phyloP scores from a whole-genome alignment of 768 basidiomycete species.

The Tricholoma bakamatsutake region DNA sequence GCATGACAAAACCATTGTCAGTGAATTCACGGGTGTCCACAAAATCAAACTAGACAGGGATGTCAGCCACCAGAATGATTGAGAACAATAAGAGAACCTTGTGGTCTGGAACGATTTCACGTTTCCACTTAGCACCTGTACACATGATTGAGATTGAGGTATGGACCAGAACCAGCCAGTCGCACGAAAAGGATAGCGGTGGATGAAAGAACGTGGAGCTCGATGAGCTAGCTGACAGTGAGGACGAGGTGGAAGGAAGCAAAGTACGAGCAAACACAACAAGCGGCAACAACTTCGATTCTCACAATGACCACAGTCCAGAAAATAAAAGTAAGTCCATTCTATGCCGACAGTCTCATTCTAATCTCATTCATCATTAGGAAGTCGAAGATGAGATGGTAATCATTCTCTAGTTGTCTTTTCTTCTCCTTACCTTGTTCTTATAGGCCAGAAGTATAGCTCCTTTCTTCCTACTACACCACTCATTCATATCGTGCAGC shows the following conservation, averaged over 20 bases:
- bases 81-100: slow-evolving; percentile 51
- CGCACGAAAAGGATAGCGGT: slow-evolving; percentile 29
- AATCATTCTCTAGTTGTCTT: slow-evolving; percentile 21
- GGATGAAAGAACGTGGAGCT: slow-evolving; percentile 22
- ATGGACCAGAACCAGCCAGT: slow-evolving; percentile 46
- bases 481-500: slow-evolving; percentile 40
- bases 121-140: slow-evolving; percentile 82
- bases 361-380: slow-evolving; percentile 31
- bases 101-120: slow-evolving; percentile 95
- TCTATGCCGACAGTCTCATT: slow-evolving; percentile 6
- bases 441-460: slow-evolving; percentile 72
- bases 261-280: not conserved
- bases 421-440: slow-evolving; percentile 17
- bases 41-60: slow-evolving; percentile 78
- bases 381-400: slow-evolving; percentile 99
- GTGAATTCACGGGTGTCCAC: slow-evolving; percentile 91
- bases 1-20: slow-evolving; percentile 81
- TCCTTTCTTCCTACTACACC: not conserved
- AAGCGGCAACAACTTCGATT: slow-evolving; percentile 11
- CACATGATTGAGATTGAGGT: slow-evolving; percentile 26
- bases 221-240: slow-evolving; percentile 9
- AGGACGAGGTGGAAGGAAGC: slow-evolving; percentile 1
- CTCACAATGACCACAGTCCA: slow-evolving; percentile 81
- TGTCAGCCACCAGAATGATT: slow-evolving; percentile 17
- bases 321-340: slow-evolving; percentile 68